phyloP scores from a whole-genome alignment of 371 early-diverging fungal species.

The Rhizomucor pusillus region DNA sequence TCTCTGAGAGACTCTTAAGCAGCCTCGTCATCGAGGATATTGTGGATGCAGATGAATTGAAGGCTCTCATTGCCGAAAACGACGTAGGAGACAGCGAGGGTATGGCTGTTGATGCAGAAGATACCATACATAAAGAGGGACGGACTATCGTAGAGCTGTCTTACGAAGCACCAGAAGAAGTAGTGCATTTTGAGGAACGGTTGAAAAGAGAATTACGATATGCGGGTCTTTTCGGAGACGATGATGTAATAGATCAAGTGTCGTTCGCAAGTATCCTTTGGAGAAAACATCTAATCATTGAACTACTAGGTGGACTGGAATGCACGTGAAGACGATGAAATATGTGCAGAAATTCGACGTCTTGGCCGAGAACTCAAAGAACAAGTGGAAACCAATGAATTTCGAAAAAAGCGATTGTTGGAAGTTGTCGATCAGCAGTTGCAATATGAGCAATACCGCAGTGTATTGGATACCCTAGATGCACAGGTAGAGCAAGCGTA shows the following conservation, averaged over 20 bases:
- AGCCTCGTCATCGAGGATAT: constrained; percentile 65
- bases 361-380: constrained; percentile 72
- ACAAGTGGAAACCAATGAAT: constrained; percentile 63
- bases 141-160: constrained; percentile 21
- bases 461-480: constrained; percentile 84
- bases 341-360: constrained; percentile 70
- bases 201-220: constrained; percentile 78
- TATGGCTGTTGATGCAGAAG: constrained; percentile 1
- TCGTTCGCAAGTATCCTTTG: neutral
- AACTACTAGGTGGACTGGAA: constrained; percentile 62
- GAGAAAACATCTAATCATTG: neutral
- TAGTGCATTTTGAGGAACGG: constrained; percentile 72
- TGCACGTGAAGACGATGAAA: constrained; percentile 79
- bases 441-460: constrained; percentile 86
- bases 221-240: constrained; percentile 79
- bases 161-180: constrained; percentile 23
- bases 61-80: constrained; percentile 11
- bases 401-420: constrained; percentile 65
- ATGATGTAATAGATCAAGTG: constrained; percentile 56
- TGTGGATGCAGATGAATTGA: constrained; percentile 31
- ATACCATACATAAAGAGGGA: constrained; percentile 5
- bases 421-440: constrained; percentile 73
- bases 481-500: constrained; percentile 85
- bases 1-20: constrained; percentile 76
- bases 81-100: constrained; percentile 10